Evolutionary conservation across 345 rosid genomes (phyloP), one percentile per base, ranked within the genome.

Genomic region (Brassica rapa): DNA sequence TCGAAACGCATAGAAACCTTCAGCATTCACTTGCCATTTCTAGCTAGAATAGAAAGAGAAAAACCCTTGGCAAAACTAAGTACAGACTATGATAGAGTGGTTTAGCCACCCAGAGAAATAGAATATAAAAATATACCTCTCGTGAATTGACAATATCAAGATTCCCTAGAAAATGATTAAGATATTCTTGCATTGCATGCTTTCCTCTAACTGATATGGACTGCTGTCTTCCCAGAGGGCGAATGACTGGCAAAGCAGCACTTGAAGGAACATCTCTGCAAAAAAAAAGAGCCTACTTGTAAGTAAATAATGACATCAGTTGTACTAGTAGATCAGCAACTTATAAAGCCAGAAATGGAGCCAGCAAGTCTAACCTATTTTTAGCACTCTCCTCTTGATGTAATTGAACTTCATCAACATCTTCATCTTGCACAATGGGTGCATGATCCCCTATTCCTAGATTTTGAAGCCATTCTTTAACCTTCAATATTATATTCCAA

Each of bases 381-480:
- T 84, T 95, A 68, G 84, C 83, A 75, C 86, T 90, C 75, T 87
- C 99, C 56, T 95, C 99, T 29, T 85, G 89, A 85, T 88, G 90
- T 61, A 93, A 71, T 1, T 86, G 88, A 57, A 87, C 79, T 68
- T 88, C 99, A 33, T 95, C 98, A 59, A 88, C 96, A 73, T 86
- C 89, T 61, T 95, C 96, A 39, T 93, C 99, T 72, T 90, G 97
- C 75, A 86, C 85, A 43, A 82, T 87, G 4, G 86, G 86, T 25
- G 87, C 30, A 65, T 91, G 88, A 73, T 94, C 98, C 81, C 95
- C 98, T 46, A 94, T 88, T 90, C 98, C 98, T 86, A 94, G 97
- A 91, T 93, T 92, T 89, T 92, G 97, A 86, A 94, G 98, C 98
- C 98, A 94, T 82, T 92, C 98, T 94, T 91, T 94, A 89, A 94